phyloP scores from a whole-genome alignment of 352 stramenopile genomes.

The Lagenidium giganteum region DNA sequence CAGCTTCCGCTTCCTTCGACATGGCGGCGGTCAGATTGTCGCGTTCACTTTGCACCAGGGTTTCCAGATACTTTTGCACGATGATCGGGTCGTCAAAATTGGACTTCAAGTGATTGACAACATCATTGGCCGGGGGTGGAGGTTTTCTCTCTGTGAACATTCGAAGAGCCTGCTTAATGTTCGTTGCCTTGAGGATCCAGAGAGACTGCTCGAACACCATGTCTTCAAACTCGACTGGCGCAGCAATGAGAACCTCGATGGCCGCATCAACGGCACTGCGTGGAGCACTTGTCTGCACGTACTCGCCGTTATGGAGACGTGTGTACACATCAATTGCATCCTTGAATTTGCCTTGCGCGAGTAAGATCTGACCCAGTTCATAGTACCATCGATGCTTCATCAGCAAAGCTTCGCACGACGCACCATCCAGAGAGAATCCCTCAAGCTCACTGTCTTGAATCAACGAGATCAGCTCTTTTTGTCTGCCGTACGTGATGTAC shows the following conservation, averaged over 20 bases:
- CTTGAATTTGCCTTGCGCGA: constrained; percentile 61
- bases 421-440: constrained; percentile 55
- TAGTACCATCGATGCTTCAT: constrained; percentile 79
- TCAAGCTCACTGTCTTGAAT: constrained; percentile 68
- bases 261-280: constrained; percentile 86
- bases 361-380: constrained; percentile 62
- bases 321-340: constrained; percentile 82
- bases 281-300: constrained; percentile 83
- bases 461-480: constrained; percentile 73
- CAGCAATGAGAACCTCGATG: constrained; percentile 82
- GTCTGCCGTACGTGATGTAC: constrained; percentile 72
- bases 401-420: constrained; percentile 60
- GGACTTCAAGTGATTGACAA: constrained; percentile 70
- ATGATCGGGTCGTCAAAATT: constrained; percentile 69
- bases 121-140: constrained; percentile 67
- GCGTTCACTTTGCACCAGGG: constrained; percentile 50
- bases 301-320: constrained; percentile 66
- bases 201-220: constrained; percentile 87
- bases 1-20: constrained; percentile 20
- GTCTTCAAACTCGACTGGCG: constrained; percentile 69
- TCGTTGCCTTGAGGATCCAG: constrained; percentile 78
- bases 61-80: constrained; percentile 81
- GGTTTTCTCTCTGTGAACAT: constrained; percentile 79
- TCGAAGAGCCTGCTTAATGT: constrained; percentile 69
- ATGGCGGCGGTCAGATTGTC: constrained; percentile 18